phyloP scores from a whole-genome alignment of 2,329 filamentous ascomycete species.

The Alternaria solani region DNA sequence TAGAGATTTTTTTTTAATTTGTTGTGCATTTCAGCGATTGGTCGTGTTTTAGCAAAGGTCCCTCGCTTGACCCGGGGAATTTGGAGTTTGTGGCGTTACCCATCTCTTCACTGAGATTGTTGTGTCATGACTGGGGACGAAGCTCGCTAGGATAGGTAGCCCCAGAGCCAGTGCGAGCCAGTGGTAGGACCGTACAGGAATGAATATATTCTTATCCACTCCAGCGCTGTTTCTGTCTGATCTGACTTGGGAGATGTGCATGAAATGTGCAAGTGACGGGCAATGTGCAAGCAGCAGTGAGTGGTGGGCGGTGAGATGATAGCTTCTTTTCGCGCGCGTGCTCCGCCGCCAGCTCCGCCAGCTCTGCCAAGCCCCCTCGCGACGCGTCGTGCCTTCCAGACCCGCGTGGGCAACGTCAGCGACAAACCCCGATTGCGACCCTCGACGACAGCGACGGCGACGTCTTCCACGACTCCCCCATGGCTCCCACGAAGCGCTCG shows the following conservation, averaged over 20 bases:
- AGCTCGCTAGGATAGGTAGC: conserved; percentile 18
- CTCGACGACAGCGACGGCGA: background rate
- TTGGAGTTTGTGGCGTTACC: conserved; percentile 40
- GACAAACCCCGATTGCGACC: conserved; percentile 27
- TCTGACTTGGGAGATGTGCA: background rate
- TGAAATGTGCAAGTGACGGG: background rate
- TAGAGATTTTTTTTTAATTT: conserved; percentile 19
- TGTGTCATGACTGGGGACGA: conserved; percentile 9
- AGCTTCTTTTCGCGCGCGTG: conserved; percentile 29
- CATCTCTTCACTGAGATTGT: conserved; percentile 12
- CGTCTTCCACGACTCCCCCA: conserved; percentile 32
- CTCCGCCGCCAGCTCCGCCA: conserved; percentile 21
- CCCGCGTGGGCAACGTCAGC: conserved; percentile 35
- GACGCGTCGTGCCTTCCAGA: conserved; percentile 37
- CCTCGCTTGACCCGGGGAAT: conserved; percentile 43
- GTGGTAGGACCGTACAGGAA: conserved; percentile 31
- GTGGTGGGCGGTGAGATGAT: conserved; percentile 25
- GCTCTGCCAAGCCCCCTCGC: conserved; percentile 28
- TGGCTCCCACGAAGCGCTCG: conserved; percentile 53
- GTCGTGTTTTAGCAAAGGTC: conserved; percentile 38
- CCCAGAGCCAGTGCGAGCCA: conserved; percentile 43
- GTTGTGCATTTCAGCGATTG: conserved; percentile 51
- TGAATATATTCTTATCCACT: conserved; percentile 26
- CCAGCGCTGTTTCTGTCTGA: background rate
- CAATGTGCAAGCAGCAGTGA: background rate